Base-by-base conservation (phyloP, 2,329 filamentous ascomycete species). In the Penicillium sp. region DNA sequence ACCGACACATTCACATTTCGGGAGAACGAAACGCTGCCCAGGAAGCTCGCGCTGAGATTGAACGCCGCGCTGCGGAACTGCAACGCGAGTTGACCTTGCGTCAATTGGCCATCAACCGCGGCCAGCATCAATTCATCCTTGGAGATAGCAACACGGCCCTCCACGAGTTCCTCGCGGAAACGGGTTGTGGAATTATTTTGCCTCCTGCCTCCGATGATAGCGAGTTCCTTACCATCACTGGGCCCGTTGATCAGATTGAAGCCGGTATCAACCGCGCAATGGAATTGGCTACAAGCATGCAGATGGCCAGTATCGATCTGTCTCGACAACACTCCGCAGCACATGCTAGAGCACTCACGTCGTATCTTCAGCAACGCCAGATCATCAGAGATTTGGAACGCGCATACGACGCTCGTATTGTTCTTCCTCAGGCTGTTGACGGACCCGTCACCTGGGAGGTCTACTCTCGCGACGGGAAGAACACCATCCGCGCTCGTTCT, bases 51-150 rank as follows among this genome's bases (percentile, higher is more conserved):
- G 85, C 87, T 45, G 86, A 90, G 66, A 88, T 97, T 62, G 91
- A 97, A 73, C 85, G 85, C 49, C 83, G 87, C 58, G 90, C 86
- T 6, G 83, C 87, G 60, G 83, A 93, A 67, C 82, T 99, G 21
- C 85, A 87, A 63, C 83, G 84, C 58, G 85, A 90, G 69, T 79
- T 97, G 50, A 84, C 87, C 43, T 79, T 94, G 49, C 85, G 94
- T 64, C 87, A 95, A 71, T 79, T 91, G 43, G 83, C 88, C 5
- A 90, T 97, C 64, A 89, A 93, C 71, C 87, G 88, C 60, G 91
- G 90, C 49, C 86, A 91, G 52, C 94, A 97, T 71, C 92, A 96
- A 71, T 97, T 97, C 78, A 94, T 99, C 68, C 86, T 96, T 61
- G 93, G 93, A 52, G 86, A 93, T 60, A 83, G 87, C 60, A 91